These are phyloP conservation scores for Talaromyces liani DNA, from an alignment of 495 filamentous ascomycete genomes.

Conservation along the genomic window DNA sequence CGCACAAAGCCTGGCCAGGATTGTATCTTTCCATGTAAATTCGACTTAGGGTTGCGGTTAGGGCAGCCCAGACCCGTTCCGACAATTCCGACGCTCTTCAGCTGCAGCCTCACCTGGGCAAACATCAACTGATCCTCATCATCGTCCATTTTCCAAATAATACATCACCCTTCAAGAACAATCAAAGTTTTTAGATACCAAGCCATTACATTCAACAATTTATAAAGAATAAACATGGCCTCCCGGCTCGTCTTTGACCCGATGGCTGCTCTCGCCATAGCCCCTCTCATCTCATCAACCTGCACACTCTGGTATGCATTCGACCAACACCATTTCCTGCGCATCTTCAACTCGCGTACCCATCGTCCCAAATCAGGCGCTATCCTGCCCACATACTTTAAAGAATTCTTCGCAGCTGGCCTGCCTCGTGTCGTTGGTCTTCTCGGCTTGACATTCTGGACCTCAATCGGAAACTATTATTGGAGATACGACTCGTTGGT, in stretches of 20 bases:
- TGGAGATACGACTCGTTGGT: constrained; percentile 1
- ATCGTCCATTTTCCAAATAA: too few relatives aligned
- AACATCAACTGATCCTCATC: too few relatives aligned
- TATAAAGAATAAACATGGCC: constrained; percentile 20
- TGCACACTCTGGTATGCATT: constrained; percentile 26
- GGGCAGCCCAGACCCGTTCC: too few relatives aligned
- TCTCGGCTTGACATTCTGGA: not conserved
- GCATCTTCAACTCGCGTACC: constrained; percentile 8
- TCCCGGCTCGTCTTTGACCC: constrained; percentile 31
- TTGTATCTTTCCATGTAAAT: too few relatives aligned
- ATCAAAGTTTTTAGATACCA: too few relatives aligned
- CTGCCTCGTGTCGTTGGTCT: constrained; percentile 7
- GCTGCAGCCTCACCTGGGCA: too few relatives aligned
- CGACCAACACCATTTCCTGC: constrained; percentile 26
- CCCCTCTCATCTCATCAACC: constrained; percentile 33
- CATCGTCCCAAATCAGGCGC: constrained; percentile 12
- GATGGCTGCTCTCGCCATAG: constrained; percentile 23
- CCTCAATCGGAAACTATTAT: constrained; percentile 6
- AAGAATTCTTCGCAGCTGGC: constrained; percentile 11
- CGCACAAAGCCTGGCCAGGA: too few relatives aligned
- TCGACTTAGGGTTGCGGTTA: too few relatives aligned
- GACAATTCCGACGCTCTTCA: too few relatives aligned
- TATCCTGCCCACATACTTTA: constrained; percentile 15
- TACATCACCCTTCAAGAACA: too few relatives aligned
- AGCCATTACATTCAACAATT: not conserved